Evolutionary conservation across 306 rosid genomes (phyloP).

Genomic region (Delonix regia): DNA sequence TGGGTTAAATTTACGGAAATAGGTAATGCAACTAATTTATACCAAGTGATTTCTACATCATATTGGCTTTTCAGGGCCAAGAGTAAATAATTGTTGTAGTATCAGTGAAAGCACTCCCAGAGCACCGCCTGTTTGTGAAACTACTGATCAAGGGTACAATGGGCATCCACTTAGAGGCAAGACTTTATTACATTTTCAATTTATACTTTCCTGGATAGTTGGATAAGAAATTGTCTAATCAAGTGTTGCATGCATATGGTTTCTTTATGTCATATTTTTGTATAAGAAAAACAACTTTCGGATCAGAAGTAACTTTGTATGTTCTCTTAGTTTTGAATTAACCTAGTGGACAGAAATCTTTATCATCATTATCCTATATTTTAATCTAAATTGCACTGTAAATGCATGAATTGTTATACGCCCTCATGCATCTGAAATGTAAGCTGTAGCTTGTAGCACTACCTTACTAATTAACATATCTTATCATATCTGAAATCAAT

Average conservation of each 20-base stretch:
- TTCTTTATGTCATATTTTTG: background rate
- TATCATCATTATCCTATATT: background rate
- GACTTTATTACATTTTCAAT: constrained; percentile 11
- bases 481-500: background rate
- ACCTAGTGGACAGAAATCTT: background rate
- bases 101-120: constrained; percentile 65
- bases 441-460: background rate
- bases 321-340: background rate
- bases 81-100: constrained; percentile 57
- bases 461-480: background rate
- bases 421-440: background rate
- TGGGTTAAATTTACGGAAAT: background rate
- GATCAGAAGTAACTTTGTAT: constrained; percentile 7
- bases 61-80: constrained; percentile 44
- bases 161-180: constrained; percentile 62
- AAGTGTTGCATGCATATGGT: background rate
- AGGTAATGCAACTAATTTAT: background rate
- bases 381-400: background rate
- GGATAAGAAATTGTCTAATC: background rate
- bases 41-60: constrained; percentile 16
- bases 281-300: background rate
- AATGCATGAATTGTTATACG: background rate
- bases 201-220: background rate
- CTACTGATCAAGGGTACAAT: constrained; percentile 54
- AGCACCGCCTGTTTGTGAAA: constrained; percentile 46